These are phyloP conservation scores for Euphorbia lathyris DNA, from an alignment of 345 rosid species.

Conservation along the genomic window DNA sequence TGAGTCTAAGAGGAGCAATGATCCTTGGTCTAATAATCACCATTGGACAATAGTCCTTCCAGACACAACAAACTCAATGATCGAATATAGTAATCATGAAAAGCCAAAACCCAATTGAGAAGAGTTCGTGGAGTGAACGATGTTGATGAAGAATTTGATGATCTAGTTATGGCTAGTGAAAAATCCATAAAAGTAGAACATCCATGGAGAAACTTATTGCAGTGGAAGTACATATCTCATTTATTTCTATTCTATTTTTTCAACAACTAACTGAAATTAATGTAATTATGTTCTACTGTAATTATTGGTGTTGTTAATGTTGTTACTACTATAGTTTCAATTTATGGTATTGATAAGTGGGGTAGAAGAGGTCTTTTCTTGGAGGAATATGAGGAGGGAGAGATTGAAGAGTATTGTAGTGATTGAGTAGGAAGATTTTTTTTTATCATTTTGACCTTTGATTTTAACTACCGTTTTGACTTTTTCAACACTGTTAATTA, in stretches of 20 bases:
- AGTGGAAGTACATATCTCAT: conserved; percentile 82
- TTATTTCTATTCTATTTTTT: conserved; percentile 68
- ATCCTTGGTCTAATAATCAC: conserved; percentile 95
- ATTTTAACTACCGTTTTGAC: no score
- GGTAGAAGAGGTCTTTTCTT: conserved; percentile 84
- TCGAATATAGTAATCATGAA: conserved; percentile 66
- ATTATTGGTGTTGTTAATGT: conserved; percentile 72
- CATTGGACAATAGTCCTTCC: conserved; percentile 76
- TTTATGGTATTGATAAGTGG: conserved; percentile 79
- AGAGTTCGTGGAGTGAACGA: conserved; percentile 67
- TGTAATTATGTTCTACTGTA: conserved; percentile 86
- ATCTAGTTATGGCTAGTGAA: conserved; percentile 72
- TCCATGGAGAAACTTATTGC: conserved; percentile 81
- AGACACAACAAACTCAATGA: conserved; percentile 93
- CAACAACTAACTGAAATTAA: conserved; percentile 88
- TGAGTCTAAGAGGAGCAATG: conserved; percentile 92
- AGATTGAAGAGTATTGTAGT: no score
- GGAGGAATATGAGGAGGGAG: no score
- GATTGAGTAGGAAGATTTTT: no score
- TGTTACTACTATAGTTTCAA: conserved; percentile 62
- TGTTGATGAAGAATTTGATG: conserved; percentile 74
- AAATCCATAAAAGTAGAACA: conserved; percentile 64
- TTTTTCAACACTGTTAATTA: no score
- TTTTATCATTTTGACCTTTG: no score
- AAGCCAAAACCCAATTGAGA: conserved; percentile 56